Evolutionary conservation across 768 basidiomycete genomes (phyloP).

Genomic region (Xerocomellus chrysenteron): DNA sequence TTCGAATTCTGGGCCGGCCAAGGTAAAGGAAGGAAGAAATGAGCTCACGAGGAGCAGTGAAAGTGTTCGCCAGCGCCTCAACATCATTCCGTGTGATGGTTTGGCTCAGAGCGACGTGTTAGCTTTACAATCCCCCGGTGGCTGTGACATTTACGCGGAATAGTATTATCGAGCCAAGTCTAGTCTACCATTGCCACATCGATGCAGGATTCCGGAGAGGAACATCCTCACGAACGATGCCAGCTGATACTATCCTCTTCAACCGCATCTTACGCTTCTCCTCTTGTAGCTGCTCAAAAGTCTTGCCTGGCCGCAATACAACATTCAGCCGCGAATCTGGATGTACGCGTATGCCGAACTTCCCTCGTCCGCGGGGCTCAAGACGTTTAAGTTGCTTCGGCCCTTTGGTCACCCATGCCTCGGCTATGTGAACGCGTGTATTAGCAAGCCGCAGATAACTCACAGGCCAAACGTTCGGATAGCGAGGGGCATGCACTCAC

Average conservation of each 20-base stretch:
- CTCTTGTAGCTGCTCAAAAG: constrained; percentile 62
- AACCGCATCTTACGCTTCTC: constrained; percentile 66
- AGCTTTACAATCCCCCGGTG: not conserved
- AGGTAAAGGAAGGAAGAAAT: constrained; percentile 39
- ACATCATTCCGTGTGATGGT: constrained; percentile 41
- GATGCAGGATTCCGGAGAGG: constrained; percentile 73
- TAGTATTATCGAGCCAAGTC: not conserved
- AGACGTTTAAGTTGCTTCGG: constrained; percentile 58
- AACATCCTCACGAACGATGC: constrained; percentile 73
- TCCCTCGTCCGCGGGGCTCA: constrained; percentile 83
- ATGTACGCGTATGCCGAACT: constrained; percentile 73
- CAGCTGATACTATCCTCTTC: constrained; percentile 76
- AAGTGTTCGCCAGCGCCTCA: constrained; percentile 43
- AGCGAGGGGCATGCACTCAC: constrained; percentile 46
- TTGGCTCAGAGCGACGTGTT: constrained; percentile 22
- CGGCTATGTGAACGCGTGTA: constrained; percentile 48
- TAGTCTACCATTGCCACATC: constrained; percentile 71
- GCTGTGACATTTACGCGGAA: constrained; percentile 10
- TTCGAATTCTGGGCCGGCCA: constrained; percentile 63
- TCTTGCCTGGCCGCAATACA: constrained; percentile 78
- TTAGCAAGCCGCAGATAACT: constrained; percentile 4
- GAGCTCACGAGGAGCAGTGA: constrained; percentile 46
- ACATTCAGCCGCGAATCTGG: constrained; percentile 75
- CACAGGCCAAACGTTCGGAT: not conserved
- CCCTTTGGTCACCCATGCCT: constrained; percentile 94